These are phyloP conservation scores for Seiridium cupressi DNA, from an alignment of 2,329 filamentous ascomycete genomes.

Conservation along the genomic window DNA sequence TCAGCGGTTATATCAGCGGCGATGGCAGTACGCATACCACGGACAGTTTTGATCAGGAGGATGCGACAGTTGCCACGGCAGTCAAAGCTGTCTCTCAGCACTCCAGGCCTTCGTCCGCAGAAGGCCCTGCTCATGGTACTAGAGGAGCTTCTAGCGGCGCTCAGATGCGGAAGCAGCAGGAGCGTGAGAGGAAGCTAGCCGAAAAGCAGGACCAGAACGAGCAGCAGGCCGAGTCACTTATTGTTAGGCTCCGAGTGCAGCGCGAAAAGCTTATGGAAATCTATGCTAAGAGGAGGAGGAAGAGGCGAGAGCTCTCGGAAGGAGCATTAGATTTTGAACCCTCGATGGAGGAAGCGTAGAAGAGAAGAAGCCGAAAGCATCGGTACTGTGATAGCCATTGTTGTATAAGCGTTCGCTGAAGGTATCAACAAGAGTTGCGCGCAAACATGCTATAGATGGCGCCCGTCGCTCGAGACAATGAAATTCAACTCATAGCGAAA, in stretches of 20 bases:
- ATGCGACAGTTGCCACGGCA: constrained; percentile 15
- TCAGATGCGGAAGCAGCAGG: neutral
- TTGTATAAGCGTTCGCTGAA: no score
- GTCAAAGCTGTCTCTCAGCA: no score
- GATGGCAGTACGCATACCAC: neutral
- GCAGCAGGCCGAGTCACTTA: neutral
- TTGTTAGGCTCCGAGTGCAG: neutral
- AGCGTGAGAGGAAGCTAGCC: neutral
- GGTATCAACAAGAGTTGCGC: no score
- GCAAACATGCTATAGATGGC: no score
- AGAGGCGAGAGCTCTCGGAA: neutral
- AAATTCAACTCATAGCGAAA: no score
- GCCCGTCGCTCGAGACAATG: no score
- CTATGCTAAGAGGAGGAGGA: neutral
- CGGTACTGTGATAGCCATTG: no score
- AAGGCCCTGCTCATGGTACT: neutral
- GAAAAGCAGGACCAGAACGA: neutral
- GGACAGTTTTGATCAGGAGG: constrained; percentile 14
- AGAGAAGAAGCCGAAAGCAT: no score
- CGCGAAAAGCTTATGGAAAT: constrained; percentile 1
- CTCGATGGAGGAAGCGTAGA: no score
- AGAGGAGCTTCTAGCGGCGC: neutral
- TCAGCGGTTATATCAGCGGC: neutral
- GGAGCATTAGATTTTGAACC: neutral
- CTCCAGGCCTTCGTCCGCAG: neutral